These are phyloP conservation scores for Termitomyces sp. DNA, from an alignment of 768 basidiomycete genomes.

Conservation along the genomic window DNA sequence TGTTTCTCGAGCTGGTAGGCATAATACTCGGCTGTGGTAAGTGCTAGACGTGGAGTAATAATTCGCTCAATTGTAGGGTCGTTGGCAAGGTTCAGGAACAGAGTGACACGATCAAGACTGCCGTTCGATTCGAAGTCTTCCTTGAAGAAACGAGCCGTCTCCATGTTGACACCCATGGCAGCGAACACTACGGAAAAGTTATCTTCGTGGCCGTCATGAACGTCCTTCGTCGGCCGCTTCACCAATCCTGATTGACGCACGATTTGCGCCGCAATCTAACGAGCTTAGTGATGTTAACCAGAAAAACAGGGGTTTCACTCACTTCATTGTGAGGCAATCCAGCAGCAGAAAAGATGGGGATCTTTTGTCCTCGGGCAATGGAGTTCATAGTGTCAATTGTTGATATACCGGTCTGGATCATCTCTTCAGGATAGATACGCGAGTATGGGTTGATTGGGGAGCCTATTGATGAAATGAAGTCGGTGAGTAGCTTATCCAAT, in stretches of 20 bases:
- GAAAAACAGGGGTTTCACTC: slow-evolving; percentile 16
- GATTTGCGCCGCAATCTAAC: slow-evolving; percentile 97
- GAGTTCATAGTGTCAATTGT: slow-evolving; percentile 98
- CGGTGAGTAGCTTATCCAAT: slow-evolving; percentile 8
- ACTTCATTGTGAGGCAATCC: slow-evolving; percentile 99
- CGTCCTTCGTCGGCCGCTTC: slow-evolving; percentile 93
- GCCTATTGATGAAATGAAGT: slow-evolving; percentile 39
- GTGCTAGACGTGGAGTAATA: slow-evolving; percentile 95
- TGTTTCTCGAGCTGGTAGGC: slow-evolving; percentile 99
- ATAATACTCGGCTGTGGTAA: slow-evolving; percentile 99
- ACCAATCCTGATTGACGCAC: slow-evolving; percentile 98
- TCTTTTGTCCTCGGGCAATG: slow-evolving; percentile 99
- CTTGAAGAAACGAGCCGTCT: slow-evolving; percentile 99
- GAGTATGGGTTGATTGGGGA: slow-evolving; percentile 97
- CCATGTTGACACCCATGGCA: slow-evolving; percentile 99
- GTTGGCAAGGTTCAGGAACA: slow-evolving; percentile 98
- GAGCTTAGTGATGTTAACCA: slow-evolving; percentile 1
- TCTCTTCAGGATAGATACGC: slow-evolving; percentile 99
- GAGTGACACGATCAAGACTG: slow-evolving; percentile 91
- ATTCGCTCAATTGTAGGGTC: slow-evolving; percentile 99
- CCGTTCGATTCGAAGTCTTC: slow-evolving; percentile 99
- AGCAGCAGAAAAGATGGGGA: slow-evolving; percentile 98
- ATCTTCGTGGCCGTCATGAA: slow-evolving; percentile 98
- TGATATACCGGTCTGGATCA: slow-evolving; percentile 99
- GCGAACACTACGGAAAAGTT: slow-evolving; percentile 99